These are phyloP conservation scores for Ceratocystis lukuohia DNA, from an alignment of 2,329 filamentous ascomycete species.

Conservation along the genomic window DNA sequence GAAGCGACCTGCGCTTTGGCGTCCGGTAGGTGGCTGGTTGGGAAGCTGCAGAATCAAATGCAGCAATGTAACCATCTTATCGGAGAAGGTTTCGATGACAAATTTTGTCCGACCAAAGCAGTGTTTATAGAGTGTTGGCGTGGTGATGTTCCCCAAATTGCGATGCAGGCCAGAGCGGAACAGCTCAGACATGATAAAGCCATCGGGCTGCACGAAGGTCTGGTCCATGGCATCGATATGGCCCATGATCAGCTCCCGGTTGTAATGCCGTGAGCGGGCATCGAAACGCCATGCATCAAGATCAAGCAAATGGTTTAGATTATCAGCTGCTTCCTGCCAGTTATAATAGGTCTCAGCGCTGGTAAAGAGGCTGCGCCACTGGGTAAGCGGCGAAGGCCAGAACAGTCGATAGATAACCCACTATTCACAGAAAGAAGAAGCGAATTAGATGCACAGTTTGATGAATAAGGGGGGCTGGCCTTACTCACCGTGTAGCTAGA, in stretches of 20 bases:
- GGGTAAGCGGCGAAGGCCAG: constrained; percentile 15
- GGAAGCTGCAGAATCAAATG: constrained; percentile 54
- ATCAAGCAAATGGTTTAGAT: constrained; percentile 69
- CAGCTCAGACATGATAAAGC: constrained; percentile 62
- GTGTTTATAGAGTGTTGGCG: constrained; percentile 66
- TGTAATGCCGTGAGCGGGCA: constrained; percentile 67
- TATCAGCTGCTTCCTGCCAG: constrained; percentile 72
- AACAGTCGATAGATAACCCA: constrained; percentile 15
- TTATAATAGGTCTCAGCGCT: constrained; percentile 63
- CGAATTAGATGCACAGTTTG: not conserved
- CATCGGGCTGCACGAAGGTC: constrained; percentile 57
- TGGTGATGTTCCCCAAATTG: constrained; percentile 77
- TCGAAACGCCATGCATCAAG: constrained; percentile 79
- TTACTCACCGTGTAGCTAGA: constrained; percentile 8
- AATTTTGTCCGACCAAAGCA: constrained; percentile 82
- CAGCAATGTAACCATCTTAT: constrained; percentile 67
- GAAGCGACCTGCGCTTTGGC: constrained; percentile 26
- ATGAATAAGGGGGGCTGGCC: not conserved
- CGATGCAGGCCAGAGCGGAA: constrained; percentile 66
- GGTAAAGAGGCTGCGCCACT: constrained; percentile 34
- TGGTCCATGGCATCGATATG: constrained; percentile 57
- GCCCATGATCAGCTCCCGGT: constrained; percentile 71
- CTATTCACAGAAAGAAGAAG: not conserved
- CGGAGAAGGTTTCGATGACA: constrained; percentile 81
- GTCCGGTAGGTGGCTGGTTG: constrained; percentile 35